These are phyloP conservation scores for Wickerhamiella siamensis DNA, from an alignment of 805 yeast species.

Conservation along the genomic window DNA sequence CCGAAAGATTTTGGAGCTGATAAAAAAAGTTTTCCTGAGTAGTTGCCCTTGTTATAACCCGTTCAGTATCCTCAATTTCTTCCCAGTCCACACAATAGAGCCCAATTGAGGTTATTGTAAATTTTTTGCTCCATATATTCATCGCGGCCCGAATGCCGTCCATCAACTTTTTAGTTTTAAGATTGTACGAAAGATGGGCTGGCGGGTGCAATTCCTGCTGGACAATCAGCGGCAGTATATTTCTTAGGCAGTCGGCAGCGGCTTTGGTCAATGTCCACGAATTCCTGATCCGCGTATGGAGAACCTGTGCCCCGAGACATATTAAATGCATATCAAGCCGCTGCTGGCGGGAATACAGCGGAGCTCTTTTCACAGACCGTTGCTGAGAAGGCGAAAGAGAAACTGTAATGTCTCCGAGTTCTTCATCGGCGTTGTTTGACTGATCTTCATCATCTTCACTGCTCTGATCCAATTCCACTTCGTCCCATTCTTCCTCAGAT, in stretches of 20 bases:
- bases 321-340: conserved; percentile 46
- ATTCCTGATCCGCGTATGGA: conserved; percentile 58
- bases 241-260: conserved; percentile 30
- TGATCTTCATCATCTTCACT: conserved; percentile 2
- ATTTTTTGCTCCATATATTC: conserved; percentile 44
- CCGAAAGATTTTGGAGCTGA: conserved; percentile 35
- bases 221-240: conserved; percentile 35
- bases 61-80: conserved; percentile 25
- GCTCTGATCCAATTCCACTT: conserved; percentile 13
- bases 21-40: conserved; percentile 32
- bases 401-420: conserved; percentile 3
- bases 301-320: conserved; percentile 42
- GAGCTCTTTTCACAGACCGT: background rate
- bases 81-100: conserved; percentile 35
- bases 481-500: conserved; percentile 17
- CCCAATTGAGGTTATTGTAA: conserved; percentile 32
- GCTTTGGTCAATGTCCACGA: conserved; percentile 49
- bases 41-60: conserved; percentile 16
- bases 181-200: conserved; percentile 30
- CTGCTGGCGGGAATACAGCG: conserved; percentile 37
- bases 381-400: background rate
- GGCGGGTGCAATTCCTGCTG: conserved; percentile 37
- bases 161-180: conserved; percentile 50
- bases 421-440: conserved; percentile 1
- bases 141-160: conserved; percentile 63